Percentiles rank a stretch among this genome's conserved stretches.
Evolutionary conservation across 2,329 filamentous ascomycete genomes (phyloP).

Genomic region (Penicillium sp.): DNA sequence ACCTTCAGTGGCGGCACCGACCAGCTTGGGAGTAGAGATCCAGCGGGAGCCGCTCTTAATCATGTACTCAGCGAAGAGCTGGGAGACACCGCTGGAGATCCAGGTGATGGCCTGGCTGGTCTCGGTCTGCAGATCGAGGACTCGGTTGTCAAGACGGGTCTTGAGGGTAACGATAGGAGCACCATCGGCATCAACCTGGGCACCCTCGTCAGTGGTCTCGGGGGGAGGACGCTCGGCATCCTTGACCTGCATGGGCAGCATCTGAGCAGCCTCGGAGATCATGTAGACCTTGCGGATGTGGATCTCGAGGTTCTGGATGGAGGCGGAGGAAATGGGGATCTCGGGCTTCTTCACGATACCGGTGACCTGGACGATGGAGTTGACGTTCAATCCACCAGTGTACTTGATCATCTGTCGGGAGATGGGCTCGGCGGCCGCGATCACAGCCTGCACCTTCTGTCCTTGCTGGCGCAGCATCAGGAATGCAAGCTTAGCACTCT

Average conservation of each 20-base stretch:
- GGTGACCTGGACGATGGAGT: conserved; percentile 81
- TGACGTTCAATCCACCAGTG: conserved; percentile 70
- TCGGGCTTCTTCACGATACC: conserved; percentile 78
- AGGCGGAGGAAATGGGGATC: conserved; percentile 85
- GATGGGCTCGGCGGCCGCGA: conserved; percentile 62
- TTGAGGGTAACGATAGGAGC: conserved; percentile 75
- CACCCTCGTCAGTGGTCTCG: conserved; percentile 47
- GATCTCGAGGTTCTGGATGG: conserved; percentile 77
- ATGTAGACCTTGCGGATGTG: conserved; percentile 85
- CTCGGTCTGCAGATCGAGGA: conserved; percentile 87
- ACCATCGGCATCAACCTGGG: conserved; percentile 53
- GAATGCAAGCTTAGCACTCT: conserved; percentile 90
- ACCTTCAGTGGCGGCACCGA: conserved; percentile 88
- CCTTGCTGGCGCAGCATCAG: conserved; percentile 78
- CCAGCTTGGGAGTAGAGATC: conserved; percentile 87
- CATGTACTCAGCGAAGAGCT: conserved; percentile 78
- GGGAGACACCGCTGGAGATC: conserved; percentile 65
- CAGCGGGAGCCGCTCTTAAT: conserved; percentile 72
- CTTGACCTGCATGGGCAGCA: conserved; percentile 62
- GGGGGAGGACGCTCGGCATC: conserved; percentile 53
- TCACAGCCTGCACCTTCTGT: conserved; percentile 81
- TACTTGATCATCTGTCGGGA: conserved; percentile 95
- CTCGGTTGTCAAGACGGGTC: conserved; percentile 86
- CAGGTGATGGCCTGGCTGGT: conserved; percentile 86
- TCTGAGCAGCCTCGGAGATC: conserved; percentile 64